These are phyloP conservation scores for Ceratobasidium sp. DNA, from an alignment of 1,284 basidiomycete species.

Conservation along the genomic window DNA sequence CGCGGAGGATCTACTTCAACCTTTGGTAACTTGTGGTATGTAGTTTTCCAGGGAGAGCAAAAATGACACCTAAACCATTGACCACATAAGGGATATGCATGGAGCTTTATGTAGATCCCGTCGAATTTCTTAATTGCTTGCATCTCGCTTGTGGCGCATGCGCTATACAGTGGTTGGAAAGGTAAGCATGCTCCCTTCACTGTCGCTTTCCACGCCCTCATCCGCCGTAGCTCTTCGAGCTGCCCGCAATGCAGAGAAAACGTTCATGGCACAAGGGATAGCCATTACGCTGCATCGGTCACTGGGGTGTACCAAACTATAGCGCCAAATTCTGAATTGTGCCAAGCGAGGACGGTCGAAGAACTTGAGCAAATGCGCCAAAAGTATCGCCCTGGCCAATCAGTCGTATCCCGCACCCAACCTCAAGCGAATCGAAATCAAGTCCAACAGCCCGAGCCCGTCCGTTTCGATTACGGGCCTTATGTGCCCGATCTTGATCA, in stretches of 20 bases:
- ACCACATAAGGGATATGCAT: slow-evolving; percentile 30
- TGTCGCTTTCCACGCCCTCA: neutral
- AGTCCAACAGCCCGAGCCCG: neutral
- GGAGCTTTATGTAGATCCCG: slow-evolving; percentile 35
- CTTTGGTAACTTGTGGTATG: slow-evolving; percentile 35
- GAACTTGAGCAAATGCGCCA: neutral
- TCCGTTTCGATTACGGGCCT: neutral
- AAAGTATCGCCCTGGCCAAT: slow-evolving; percentile 22
- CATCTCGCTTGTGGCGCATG: slow-evolving; percentile 37
- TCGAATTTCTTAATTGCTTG: slow-evolving; percentile 28
- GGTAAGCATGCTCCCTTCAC: neutral
- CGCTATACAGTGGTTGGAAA: slow-evolving; percentile 21
- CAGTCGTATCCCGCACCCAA: neutral
- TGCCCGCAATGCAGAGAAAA: slow-evolving; percentile 26
- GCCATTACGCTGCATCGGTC: slow-evolving; percentile 19
- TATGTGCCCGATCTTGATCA: neutral
- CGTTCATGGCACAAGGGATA: slow-evolving; percentile 24
- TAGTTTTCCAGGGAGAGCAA: neutral
- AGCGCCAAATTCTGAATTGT: slow-evolving; percentile 25
- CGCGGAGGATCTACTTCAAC: slow-evolving; percentile 10
- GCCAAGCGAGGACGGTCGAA: neutral
- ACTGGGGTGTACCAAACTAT: slow-evolving; percentile 20
- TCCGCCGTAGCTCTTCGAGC: neutral
- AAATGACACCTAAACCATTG: neutral
- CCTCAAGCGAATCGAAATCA: neutral